phyloP scores from a whole-genome alignment of 2,329 filamentous ascomycete genomes.

The Dactylonectria macrodidyma region DNA sequence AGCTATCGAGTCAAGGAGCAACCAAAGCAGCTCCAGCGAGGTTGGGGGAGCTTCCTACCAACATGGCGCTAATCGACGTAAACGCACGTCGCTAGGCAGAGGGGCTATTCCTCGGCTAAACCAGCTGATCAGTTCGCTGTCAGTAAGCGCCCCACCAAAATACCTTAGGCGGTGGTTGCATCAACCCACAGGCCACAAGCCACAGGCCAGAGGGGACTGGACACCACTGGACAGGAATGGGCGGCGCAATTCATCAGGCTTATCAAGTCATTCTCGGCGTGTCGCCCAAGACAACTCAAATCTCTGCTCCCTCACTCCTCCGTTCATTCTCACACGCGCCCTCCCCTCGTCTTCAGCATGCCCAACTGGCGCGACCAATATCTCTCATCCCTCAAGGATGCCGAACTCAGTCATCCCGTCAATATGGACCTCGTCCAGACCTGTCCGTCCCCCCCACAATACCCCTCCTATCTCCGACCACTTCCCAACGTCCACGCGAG shows the following conservation, averaged over 20 bases:
- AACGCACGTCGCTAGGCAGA: conserved; percentile 37
- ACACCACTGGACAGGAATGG: conserved; percentile 33
- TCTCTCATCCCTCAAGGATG: conserved; percentile 79
- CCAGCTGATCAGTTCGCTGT: conserved; percentile 19
- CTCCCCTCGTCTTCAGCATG: conserved; percentile 53
- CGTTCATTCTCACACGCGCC: not conserved
- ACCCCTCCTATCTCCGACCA: conserved; percentile 31
- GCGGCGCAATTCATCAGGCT: conserved; percentile 31
- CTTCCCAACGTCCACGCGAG: conserved; percentile 16
- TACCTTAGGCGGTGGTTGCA: conserved; percentile 36
- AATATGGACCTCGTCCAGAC: conserved; percentile 81
- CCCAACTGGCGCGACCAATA: conserved; percentile 88
- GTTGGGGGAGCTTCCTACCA: conserved; percentile 31
- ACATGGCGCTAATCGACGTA: conserved; percentile 30
- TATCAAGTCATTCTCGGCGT: conserved; percentile 22
- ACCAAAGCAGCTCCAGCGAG: conserved; percentile 29
- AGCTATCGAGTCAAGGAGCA: not conserved
- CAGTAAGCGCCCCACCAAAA: conserved; percentile 26
- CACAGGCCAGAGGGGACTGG: not conserved
- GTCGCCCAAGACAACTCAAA: conserved; percentile 2
- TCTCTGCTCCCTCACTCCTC: conserved; percentile 6
- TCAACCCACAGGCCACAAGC: conserved; percentile 39
- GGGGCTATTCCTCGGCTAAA: conserved; percentile 54
- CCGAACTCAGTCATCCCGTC: conserved; percentile 75
- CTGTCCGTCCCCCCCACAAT: conserved; percentile 68